Evolutionary conservation across 202 grass and related monocot species (phyloP), one percentile per base, ranked within the genome.

Genomic region (Panicum virgatum): DNA sequence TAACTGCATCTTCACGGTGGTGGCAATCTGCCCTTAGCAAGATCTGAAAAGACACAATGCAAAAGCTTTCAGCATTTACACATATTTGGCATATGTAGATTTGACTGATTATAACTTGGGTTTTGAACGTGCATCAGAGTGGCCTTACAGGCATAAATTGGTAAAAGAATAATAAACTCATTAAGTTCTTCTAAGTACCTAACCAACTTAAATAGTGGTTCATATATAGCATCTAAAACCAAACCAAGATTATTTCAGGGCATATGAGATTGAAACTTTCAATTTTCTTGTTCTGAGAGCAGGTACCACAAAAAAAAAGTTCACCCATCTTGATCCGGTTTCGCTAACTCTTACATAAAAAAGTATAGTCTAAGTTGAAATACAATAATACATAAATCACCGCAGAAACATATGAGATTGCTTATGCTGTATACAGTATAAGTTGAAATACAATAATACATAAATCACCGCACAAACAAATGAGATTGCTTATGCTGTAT

Each of bases 1-100:
- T 66, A 45, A 66, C 12, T 52, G 61, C 32, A 50, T 79, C 46
- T 79, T 79, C 12, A 79, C 25, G 77, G 30, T 18, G 48, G 36
- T 67, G 14, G 25, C 32, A 79, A 79, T 38, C 60, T 78, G 1
- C 60, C 61, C 30, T 25, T 79, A 4, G 47, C 47, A 67, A 79
- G 46, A 79, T 67, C 77, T 79, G 62, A 54, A 79, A 67, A 51
- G 29, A 79, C 19, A 38, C 61, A 53, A 66, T 25, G 22, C 16
- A 79, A 1, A 67, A 53, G 48, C 3, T 77, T 47, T 46, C 58
- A 77, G 6, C 32, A 54, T 38, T 79, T 40, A 53, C 13, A 66
- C 36, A 66, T 53, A 53, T 53, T 51, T 66, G 46, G 23, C 26
- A 53, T 10, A 39, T 54, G 30, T 25, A 54, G 43, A 34, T 66